These are phyloP conservation scores for Gossypium davidsonii DNA, from an alignment of 441 rosid genomes.

Conservation along the genomic window DNA sequence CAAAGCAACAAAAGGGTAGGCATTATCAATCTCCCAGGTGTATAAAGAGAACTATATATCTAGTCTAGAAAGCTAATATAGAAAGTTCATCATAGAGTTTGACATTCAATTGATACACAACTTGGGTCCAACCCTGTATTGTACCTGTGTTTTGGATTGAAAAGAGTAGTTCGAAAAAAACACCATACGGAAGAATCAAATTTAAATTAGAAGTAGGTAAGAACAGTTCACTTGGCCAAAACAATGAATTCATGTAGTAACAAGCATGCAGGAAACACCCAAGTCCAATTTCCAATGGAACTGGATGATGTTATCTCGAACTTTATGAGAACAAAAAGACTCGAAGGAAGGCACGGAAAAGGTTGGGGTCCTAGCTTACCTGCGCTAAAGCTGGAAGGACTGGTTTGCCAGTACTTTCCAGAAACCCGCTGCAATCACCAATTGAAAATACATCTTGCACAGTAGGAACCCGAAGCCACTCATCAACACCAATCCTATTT, in stretches of 20 bases:
- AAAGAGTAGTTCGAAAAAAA: background rate
- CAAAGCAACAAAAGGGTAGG: background rate
- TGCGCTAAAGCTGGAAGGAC: conserved; percentile 93
- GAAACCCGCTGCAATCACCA: conserved; percentile 88
- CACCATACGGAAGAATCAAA: background rate
- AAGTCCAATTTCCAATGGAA: background rate
- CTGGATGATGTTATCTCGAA: background rate
- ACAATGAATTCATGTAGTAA: background rate
- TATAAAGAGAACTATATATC: background rate
- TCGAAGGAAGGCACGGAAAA: background rate
- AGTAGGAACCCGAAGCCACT: conserved; percentile 78
- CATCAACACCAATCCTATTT: conserved; percentile 72
- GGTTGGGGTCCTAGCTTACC: conserved; percentile 24
- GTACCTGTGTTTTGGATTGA: background rate
- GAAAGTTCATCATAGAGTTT: background rate
- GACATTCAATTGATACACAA: background rate
- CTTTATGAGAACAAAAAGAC: background rate
- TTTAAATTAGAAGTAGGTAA: background rate
- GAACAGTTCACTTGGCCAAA: background rate
- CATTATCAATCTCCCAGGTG: background rate
- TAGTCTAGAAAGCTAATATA: background rate
- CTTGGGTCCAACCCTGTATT: background rate
- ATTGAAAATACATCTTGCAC: conserved; percentile 69
- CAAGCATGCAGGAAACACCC: background rate
- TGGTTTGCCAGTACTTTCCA: conserved; percentile 67